A percentile compares a stretch with the other conserved stretches of the same genome.
These are phyloP conservation scores for Lumnitzera racemosa DNA, from an alignment of 345 rosid genomes.

Conservation along the genomic window DNA sequence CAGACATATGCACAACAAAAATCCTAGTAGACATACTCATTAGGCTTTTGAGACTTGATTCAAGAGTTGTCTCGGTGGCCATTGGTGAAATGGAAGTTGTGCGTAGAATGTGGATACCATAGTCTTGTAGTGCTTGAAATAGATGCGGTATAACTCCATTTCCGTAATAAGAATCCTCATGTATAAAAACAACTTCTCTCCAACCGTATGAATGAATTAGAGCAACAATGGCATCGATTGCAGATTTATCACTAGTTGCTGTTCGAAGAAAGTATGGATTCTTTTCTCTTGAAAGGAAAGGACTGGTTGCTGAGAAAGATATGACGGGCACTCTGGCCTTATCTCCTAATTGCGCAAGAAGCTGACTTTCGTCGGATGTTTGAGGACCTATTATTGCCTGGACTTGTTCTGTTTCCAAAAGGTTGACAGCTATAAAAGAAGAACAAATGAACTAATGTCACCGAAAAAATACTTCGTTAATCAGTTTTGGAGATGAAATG, in stretches of 20 bases:
- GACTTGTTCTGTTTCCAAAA: slow-evolving; percentile 21
- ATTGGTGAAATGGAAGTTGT: slow-evolving; percentile 5
- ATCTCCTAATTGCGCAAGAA: slow-evolving; percentile 10
- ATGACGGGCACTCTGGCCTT: slow-evolving; percentile 18
- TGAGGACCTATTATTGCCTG: slow-evolving; percentile 23
- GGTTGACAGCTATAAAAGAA: slow-evolving; percentile 27
- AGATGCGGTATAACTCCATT: slow-evolving; percentile 13
- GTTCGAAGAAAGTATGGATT: slow-evolving; percentile 15
- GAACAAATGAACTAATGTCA: no score
- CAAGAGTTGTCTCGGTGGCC: no score
- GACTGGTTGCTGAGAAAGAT: slow-evolving; percentile 18
- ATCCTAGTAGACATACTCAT: background rate
- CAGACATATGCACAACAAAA: slow-evolving; percentile 12
- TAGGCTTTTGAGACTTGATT: no score
- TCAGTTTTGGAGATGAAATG: no score
- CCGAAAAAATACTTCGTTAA: no score
- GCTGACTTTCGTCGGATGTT: slow-evolving; percentile 11
- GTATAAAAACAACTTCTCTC: slow-evolving; percentile 16
- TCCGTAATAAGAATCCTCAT: slow-evolving; percentile 16
- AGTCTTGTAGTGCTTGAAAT: slow-evolving; percentile 6
- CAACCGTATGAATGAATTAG: slow-evolving; percentile 18
- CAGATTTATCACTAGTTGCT: slow-evolving; percentile 9
- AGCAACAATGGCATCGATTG: slow-evolving; percentile 14
- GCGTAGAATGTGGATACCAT: background rate
- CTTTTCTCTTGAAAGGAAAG: slow-evolving; percentile 3